Evolutionary conservation across 495 filamentous ascomycete genomes (phyloP).

Genomic region (Aspergillus taichungensis): DNA sequence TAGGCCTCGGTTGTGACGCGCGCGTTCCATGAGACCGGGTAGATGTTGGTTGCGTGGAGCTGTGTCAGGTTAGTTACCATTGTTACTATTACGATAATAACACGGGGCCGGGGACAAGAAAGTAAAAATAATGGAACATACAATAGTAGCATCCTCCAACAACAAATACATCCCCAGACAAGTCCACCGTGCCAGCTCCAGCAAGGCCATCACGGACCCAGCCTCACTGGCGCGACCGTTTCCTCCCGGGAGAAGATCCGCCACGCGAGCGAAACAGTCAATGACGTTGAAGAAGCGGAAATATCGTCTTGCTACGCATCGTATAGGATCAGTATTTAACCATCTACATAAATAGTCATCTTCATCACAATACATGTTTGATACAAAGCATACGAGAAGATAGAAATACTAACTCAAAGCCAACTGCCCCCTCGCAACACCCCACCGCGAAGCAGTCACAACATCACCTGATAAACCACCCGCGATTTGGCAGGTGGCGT

Average conservation of each 20-base stretch:
- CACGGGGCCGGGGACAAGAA: too few relatives aligned
- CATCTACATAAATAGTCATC: neutral
- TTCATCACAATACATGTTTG: neutral
- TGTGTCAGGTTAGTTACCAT: slow-evolving; percentile 12
- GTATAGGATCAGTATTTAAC: neutral
- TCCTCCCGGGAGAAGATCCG: slow-evolving; percentile 16
- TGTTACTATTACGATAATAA: neutral
- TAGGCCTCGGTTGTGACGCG: slow-evolving; percentile 43
- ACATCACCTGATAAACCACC: slow-evolving; percentile 26
- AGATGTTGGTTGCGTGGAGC: slow-evolving; percentile 42
- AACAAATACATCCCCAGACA: slow-evolving; percentile 32
- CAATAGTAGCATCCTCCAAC: slow-evolving; percentile 34
- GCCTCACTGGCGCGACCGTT: too few relatives aligned
- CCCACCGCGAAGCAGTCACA: slow-evolving; percentile 15
- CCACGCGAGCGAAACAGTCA: slow-evolving; percentile 46
- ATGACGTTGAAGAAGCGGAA: slow-evolving; percentile 57
- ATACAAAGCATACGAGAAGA: neutral
- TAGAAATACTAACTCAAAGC: slow-evolving; percentile 20
- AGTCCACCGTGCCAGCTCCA: slow-evolving; percentile 29
- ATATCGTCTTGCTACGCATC: slow-evolving; percentile 40
- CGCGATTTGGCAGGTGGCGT: slow-evolving; percentile 44
- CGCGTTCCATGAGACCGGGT: slow-evolving; percentile 21
- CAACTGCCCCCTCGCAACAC: slow-evolving; percentile 25
- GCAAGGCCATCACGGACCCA: slow-evolving; percentile 10
- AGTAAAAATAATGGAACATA: too few relatives aligned